A percentile compares a stretch with the other conserved stretches of the same genome.
phyloP scores from a whole-genome alignment of 169 alveolate species.

The Plasmodium knowlesi region DNA sequence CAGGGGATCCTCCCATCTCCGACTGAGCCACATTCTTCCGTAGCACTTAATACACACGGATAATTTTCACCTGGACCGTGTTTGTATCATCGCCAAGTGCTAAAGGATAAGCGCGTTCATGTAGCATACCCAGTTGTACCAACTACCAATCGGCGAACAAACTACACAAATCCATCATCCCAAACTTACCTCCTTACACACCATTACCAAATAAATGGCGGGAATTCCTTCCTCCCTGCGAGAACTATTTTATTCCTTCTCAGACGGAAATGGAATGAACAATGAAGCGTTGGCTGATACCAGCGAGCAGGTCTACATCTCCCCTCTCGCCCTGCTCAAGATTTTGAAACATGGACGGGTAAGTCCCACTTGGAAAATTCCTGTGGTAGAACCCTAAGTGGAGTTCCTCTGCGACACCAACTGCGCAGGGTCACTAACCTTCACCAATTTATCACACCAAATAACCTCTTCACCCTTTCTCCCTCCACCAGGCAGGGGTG shows the following conservation, averaged over 20 bases:
- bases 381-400: neutral
- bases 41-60: neutral
- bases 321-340: slow-evolving; percentile 96
- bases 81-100: neutral
- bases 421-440: neutral
- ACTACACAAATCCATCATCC: neutral
- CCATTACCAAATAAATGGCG: slow-evolving; percentile 24
- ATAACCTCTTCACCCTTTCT: neutral
- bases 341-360: slow-evolving; percentile 99
- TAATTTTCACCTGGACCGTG: neutral
- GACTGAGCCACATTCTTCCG: neutral
- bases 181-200: neutral
- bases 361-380: neutral
- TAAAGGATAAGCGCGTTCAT: neutral
- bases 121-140: neutral
- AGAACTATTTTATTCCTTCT: slow-evolving; percentile 82
- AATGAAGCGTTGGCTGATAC: slow-evolving; percentile 91
- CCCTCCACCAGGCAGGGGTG: slow-evolving; percentile 95
- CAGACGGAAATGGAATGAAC: slow-evolving; percentile 81
- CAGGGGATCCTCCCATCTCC: neutral
- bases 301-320: slow-evolving; percentile 96
- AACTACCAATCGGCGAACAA: neutral
- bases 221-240: slow-evolving; percentile 76
- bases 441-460: neutral
- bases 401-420: neutral